Evolutionary conservation across 805 yeast species (phyloP), one percentile per base, ranked within the genome.

Genomic region (Kuraishia cidri): DNA sequence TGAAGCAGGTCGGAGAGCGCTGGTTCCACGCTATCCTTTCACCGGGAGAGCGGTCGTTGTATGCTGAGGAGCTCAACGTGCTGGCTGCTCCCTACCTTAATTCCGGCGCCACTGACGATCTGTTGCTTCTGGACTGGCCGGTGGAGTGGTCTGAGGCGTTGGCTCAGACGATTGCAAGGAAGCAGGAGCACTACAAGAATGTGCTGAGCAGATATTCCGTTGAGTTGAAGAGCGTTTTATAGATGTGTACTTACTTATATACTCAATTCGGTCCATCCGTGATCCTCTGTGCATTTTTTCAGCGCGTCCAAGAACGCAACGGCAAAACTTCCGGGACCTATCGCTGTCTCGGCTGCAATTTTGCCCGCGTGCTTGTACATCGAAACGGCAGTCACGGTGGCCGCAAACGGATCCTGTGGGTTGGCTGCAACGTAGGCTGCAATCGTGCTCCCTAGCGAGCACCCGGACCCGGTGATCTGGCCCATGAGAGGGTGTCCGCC

Each of bases 391-490:
- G 64, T 60, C 3, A 64, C 60, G 1, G 73, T 70, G 1, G 79
- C 74, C 6, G 48, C 52, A 37, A 65, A 66, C 1, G 65, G 45
- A 33, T 59, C 54, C 6, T 46, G 52, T 1, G 63, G 54, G 33
- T 53, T 44, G 3, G 73, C 69, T 3, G 77, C 77, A 2, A 75
- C 50, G 37, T 60, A 66, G 2, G 82, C 61, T 1, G 82, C 77
- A 33, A 85, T 72, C 0, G 73, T 67, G 29, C 87, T 75, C 2
- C 94, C 94, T 24, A 86, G 55, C 0, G 90, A 72, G 40, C 95
- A 86, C 0, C 95, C 95, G 2, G 87, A 63, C 1, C 94, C 95
- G 0, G 95, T 85, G 4, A 85, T 69, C 8, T 58, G 50, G 0
- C 79, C 78, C 80, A 85, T 76, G 12, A 75, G 42, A 14, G 55